Base-by-base conservation (phyloP, 2,329 filamentous ascomycete species). In the Penicillium sp. region DNA sequence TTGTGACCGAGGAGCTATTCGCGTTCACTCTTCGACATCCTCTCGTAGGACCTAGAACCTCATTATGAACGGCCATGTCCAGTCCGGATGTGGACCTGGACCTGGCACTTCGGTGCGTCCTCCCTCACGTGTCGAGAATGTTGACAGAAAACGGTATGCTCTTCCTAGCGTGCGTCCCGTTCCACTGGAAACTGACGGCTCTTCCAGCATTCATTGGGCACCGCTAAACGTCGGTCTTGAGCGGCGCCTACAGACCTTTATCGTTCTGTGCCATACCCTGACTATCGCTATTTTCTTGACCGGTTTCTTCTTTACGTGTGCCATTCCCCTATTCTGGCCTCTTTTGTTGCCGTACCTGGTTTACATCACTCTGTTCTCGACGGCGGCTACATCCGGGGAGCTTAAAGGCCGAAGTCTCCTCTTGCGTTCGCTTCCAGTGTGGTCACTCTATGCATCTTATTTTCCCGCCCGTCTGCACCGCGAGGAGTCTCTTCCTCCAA, bases 271-370 rank as follows among this genome's bases (percentile, higher is more conserved):
- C 57, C 86, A 90, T 68, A 87, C 81, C 51, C 76, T 87, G 56
- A 81, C 79, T 45, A 85, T 90, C 51, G 79, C 81, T n/a, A 70
- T 81, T 20, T 77, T 81, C 57, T 77, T 95, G 4, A 86, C 87
- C 4, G 68, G 84, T 47, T 97, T 97, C 75, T 95, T 95, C 74
- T 86, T 94, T 63, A 81, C 90, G 27, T 95, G 89, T 69, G 86
- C 88, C 46, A 90, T 95, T 46, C 93, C 93, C 0, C 73, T 97
- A n/a, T 81, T 85, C 39, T 98, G 93, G 93, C 91, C 91, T 1
- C 70, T 85, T 24, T 68, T 85, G 16, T 62, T 85, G 6, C 81
- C 89, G 0, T 97, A 97, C 61, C 77, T 95, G 34, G 76, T 96
- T 47, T 87, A 94, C 64, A 81, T 91, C 52, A 64, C 70, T 22